A percentile compares a stretch with the other conserved stretches of the same genome.
These are phyloP conservation scores for Carex kokanica DNA, from an alignment of 176 grass and related monocot species.

Conservation along the genomic window DNA sequence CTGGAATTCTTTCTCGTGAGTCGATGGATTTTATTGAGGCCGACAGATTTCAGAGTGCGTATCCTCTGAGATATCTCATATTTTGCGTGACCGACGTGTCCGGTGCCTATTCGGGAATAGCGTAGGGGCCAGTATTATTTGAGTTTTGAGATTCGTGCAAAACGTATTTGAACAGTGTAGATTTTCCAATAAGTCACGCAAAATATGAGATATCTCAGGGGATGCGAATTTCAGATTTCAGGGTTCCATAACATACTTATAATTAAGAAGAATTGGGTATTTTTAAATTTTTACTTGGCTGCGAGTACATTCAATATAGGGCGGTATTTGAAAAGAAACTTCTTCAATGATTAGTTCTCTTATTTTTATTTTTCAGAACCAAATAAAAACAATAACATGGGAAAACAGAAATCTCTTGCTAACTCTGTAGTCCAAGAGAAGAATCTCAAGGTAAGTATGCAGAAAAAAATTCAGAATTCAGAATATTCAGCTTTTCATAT, in stretches of 20 bases:
- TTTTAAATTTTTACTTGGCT: neutral
- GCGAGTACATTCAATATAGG: neutral
- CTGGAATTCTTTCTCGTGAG: neutral
- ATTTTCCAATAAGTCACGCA: too few relatives aligned
- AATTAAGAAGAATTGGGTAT: neutral
- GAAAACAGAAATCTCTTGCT: conserved; percentile 35
- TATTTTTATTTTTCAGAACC: conserved; percentile 43
- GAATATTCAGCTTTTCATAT: neutral
- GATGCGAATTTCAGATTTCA: too few relatives aligned
- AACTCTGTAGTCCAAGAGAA: conserved; percentile 36
- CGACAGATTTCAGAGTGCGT: too few relatives aligned
- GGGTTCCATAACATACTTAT: neutral
- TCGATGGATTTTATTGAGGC: neutral
- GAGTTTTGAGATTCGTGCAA: too few relatives aligned
- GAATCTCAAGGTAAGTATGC: conserved; percentile 43
- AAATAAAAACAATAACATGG: conserved; percentile 61
- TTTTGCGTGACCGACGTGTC: too few relatives aligned
- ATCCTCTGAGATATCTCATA: too few relatives aligned
- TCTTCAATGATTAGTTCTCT: neutral
- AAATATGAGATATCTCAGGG: too few relatives aligned
- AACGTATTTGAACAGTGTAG: too few relatives aligned
- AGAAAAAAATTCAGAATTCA: neutral
- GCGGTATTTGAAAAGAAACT: neutral
- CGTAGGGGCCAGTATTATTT: too few relatives aligned
- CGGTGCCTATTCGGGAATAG: too few relatives aligned